Conservation (phyloP, 257 asterid species). For the Coffea canephora region DNA sequence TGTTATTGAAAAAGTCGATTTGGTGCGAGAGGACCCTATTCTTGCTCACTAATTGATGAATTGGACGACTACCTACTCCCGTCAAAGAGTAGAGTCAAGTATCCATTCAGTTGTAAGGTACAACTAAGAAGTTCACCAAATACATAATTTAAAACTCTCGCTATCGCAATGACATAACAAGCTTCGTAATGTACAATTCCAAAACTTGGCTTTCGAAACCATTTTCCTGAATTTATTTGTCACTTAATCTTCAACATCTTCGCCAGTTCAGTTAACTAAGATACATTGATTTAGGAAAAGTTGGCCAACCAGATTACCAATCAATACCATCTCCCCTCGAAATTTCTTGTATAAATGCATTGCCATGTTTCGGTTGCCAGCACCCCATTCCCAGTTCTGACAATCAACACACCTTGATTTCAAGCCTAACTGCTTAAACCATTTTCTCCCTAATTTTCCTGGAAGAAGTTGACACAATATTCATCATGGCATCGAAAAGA, state of each 20-base stretch:
- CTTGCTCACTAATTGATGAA: conserved; percentile 1
- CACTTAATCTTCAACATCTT: neutral
- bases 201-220: neutral
- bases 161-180: too few species aligned
- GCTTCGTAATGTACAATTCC: too few species aligned
- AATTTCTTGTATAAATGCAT: conserved; percentile 21
- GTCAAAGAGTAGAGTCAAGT: neutral
- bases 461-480: neutral
- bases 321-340: conserved; percentile 14
- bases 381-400: neutral
- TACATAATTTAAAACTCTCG: neutral
- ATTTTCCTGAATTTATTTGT: neutral
- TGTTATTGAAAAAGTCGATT: neutral
- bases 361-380: neutral
- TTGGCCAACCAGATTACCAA: conserved; percentile 44
- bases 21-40: neutral
- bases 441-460: neutral
- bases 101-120: conserved; percentile 11
- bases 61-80: conserved; percentile 11
- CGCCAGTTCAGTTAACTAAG: conserved; percentile 8
- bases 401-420: neutral
- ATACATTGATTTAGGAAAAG: conserved; percentile 21
- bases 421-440: neutral
- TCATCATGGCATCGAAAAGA: conserved; percentile 13
- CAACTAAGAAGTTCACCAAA: conserved; percentile 25